Base-by-base conservation (phyloP, 768 basidiomycete genomes). In the Kwoniella sp. region DNA sequence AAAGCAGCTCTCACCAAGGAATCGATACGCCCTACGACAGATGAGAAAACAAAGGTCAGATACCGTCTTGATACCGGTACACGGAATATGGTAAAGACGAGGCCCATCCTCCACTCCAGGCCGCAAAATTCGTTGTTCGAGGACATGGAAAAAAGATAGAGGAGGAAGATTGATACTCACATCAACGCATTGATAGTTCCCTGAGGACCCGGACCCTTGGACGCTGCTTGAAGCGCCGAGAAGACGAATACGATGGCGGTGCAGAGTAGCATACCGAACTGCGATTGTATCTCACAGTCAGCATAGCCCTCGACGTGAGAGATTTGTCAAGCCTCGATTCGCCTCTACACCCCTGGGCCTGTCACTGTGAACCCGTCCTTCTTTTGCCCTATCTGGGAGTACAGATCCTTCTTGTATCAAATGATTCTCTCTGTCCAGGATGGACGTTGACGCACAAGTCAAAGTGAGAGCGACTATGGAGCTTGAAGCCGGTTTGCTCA, bases 241-340 rank as follows among this genome's bases (percentile, higher is more conserved):
- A 95, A 95, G 23, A 95, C 77, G 17, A 87, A 87, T 55, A 95
- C 90, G 69, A 94, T 93, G 28, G 83, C 88, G 1, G 91, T 87
- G 3, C 92, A 92, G 26, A 86, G 72, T 87, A 92, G 90, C 90
- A 75, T 66, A 12, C 65, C 68, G 67, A 76, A 69, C 55, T 72
- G 59, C 55, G 28, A 31, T 38, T 15, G 38, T n/a, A 56, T 56
- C 26, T 4, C 23, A 54, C 34, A 38, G 55, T 41, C 26, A 15
- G 41, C n/a, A n/a, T n/a, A n/a, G n/a, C n/a, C n/a, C n/a, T n/a
- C n/a, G n/a, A n/a, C n/a, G n/a, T n/a, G n/a, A n/a, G n/a, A n/a
- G n/a, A n/a, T n/a, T n/a, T n/a, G n/a, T n/a, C n/a, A n/a, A n/a
- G n/a, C n/a, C n/a, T n/a, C n/a, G n/a, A n/a, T n/a, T n/a, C n/a